Percentiles rank a stretch among this genome's conserved stretches.
Conservation (phyloP, 805 yeast genomes). For the Komagataella phaffii region DNA sequence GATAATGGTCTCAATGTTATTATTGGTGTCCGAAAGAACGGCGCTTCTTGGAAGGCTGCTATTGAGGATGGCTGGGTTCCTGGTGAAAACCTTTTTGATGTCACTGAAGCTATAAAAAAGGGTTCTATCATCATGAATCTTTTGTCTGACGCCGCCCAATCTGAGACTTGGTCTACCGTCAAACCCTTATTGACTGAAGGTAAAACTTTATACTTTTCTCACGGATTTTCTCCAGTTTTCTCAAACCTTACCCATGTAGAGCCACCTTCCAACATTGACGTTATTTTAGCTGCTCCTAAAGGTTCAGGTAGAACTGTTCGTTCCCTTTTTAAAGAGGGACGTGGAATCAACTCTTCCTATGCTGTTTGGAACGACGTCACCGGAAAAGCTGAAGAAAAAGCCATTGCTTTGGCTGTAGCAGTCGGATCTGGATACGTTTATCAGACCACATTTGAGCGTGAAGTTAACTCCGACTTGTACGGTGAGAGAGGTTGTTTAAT, state of each 20-base stretch:
- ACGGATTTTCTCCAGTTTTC: conserved; percentile 99
- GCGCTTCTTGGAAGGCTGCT: conserved; percentile 99
- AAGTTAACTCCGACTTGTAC: conserved; percentile 97
- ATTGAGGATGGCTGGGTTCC: conserved; percentile 99
- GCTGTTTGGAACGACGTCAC: conserved; percentile 99
- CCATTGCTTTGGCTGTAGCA: conserved; percentile 96
- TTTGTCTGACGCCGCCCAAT: conserved; percentile 98
- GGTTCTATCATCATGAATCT: conserved; percentile 97
- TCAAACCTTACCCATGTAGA: conserved; percentile 93
- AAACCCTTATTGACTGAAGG: conserved; percentile 92
- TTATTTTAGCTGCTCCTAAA: conserved; percentile 98
- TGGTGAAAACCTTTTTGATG: conserved; percentile 95
- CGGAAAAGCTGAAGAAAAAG: conserved; percentile 98
- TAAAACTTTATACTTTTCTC: conserved; percentile 97
- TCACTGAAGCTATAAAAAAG: conserved; percentile 79
- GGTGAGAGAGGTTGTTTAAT: conserved; percentile 99
- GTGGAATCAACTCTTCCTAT: conserved; percentile 99
- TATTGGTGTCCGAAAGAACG: conserved; percentile 95
- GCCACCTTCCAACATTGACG: conserved; percentile 90
- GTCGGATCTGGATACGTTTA: conserved; percentile 99
- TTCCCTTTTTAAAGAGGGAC: conserved; percentile 98
- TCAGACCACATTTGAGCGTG: conserved; percentile 98
- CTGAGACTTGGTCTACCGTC: conserved; percentile 88
- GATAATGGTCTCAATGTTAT: conserved; percentile 97
- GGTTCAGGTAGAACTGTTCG: conserved; percentile 99